Percentiles rank a stretch among this genome's conserved stretches.
Evolutionary conservation across 768 basidiomycete genomes (phyloP).

Genomic region (Amanita muscaria): DNA sequence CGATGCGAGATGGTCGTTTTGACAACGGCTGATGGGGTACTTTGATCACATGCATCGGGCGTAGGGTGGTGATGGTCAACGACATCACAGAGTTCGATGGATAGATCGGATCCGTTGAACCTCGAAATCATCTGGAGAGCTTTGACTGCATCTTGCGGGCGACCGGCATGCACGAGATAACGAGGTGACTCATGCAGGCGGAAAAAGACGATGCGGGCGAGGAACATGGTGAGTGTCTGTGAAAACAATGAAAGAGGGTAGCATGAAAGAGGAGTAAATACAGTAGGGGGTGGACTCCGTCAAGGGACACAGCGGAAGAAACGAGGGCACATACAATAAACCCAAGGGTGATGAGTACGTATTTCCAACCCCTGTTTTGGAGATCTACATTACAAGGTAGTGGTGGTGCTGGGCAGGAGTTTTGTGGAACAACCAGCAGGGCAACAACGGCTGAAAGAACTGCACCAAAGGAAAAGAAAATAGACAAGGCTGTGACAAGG

Average conservation of each 20-base stretch:
- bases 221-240: conserved; percentile 83
- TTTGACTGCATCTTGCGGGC: conserved; percentile 76
- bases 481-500: conserved; percentile 81
- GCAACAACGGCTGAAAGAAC: conserved; percentile 79
- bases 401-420: conserved; percentile 47
- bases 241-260: conserved; percentile 9
- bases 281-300: conserved; percentile 1
- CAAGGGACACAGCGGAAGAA: conserved; percentile 6
- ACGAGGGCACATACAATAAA: conserved; percentile 56
- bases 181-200: conserved; percentile 90
- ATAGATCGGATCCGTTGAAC: conserved; percentile 73
- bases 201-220: conserved; percentile 84
- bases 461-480: conserved; percentile 94
- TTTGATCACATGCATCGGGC: not conserved
- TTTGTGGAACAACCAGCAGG: conserved; percentile 67
- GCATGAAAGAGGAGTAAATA: not conserved
- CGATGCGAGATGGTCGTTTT: not conserved
- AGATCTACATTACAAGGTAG: conserved; percentile 53
- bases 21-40: not conserved
- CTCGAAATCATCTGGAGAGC: conserved; percentile 76
- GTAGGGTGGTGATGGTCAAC: conserved; percentile 25
- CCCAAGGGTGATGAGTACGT: conserved; percentile 70
- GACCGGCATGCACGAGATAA: conserved; percentile 83
- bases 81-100: conserved; percentile 67
- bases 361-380: conserved; percentile 86